phyloP scores from a whole-genome alignment of 1,284 basidiomycete genomes.

The Thelephora terrestris region DNA sequence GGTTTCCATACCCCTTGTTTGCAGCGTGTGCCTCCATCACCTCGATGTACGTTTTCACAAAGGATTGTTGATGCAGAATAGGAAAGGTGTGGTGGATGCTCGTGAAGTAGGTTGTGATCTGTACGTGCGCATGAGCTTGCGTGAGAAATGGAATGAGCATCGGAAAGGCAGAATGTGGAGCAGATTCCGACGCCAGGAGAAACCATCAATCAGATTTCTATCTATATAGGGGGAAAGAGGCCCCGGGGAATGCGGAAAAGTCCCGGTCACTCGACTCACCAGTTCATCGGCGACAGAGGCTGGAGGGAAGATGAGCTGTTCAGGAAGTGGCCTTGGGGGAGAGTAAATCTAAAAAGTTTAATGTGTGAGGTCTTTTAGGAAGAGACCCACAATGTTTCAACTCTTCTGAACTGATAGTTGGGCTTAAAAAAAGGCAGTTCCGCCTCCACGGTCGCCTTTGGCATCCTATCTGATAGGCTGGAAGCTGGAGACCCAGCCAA shows the following conservation, averaged over 20 bases:
- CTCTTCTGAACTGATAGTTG: slow-evolving; percentile 7
- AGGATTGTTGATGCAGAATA: slow-evolving; percentile 13
- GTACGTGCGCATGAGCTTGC: background rate
- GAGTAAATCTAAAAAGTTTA: background rate
- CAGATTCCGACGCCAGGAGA: no score
- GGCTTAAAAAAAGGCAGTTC: slow-evolving; percentile 12
- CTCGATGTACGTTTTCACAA: slow-evolving; percentile 11
- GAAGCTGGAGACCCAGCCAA: slow-evolving; percentile 8
- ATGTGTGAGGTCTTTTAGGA: background rate
- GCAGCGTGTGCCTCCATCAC: slow-evolving; percentile 9
- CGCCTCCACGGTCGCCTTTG: slow-evolving; percentile 5
- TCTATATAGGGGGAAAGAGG: no score
- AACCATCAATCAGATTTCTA: no score
- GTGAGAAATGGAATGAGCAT: background rate
- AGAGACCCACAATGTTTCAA: slow-evolving; percentile 9
- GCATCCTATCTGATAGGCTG: slow-evolving; percentile 1
- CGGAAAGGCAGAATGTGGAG: no score
- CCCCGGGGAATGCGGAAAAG: no score
- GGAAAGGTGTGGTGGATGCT: slow-evolving; percentile 14
- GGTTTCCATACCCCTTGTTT: slow-evolving; percentile 9
- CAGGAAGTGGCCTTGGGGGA: slow-evolving; percentile 9
- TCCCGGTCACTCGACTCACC: slow-evolving; percentile 1
- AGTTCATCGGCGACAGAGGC: slow-evolving; percentile 12
- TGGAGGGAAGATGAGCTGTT: slow-evolving; percentile 13
- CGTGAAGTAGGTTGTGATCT: slow-evolving; percentile 9